Percentiles rank a stretch among this genome's conserved stretches.
Evolutionary conservation across 495 filamentous ascomycete species (phyloP).

Genomic region (Penicillium ucsense): DNA sequence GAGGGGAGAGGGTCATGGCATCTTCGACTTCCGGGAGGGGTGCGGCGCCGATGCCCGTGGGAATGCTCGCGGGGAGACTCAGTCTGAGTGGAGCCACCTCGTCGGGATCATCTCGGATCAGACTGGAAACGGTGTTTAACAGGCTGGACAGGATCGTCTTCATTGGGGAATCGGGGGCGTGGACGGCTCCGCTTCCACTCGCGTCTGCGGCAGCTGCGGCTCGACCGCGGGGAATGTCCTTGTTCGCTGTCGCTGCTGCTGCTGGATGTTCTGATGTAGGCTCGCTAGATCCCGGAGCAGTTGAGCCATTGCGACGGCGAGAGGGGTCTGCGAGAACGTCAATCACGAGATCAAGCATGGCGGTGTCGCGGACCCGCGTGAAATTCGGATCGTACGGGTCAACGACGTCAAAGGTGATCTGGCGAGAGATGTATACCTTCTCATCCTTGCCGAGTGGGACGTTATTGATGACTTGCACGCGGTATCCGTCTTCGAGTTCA

Average conservation of each 20-base stretch:
- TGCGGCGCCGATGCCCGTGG: constrained; percentile 66
- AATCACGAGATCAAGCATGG: constrained; percentile 62
- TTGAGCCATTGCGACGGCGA: constrained; percentile 31
- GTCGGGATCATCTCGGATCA: constrained; percentile 35
- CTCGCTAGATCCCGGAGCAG: constrained; percentile 23
- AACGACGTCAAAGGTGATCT: constrained; percentile 61
- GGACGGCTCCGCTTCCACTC: constrained; percentile 17
- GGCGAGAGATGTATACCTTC: constrained; percentile 70
- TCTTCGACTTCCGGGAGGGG: constrained; percentile 61
- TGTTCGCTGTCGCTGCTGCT: constrained; percentile 7
- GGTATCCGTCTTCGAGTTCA: constrained; percentile 38
- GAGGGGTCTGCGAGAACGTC: constrained; percentile 40
- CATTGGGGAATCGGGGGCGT: constrained; percentile 39
- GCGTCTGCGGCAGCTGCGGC: constrained; percentile 4
- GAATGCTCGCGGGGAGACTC: constrained; percentile 55
- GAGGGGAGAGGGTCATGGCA: constrained; percentile 33
- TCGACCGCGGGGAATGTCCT: constrained; percentile 10
- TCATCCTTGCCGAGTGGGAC: constrained; percentile 81
- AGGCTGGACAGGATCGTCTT: constrained; percentile 44
- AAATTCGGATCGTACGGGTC: constrained; percentile 74
- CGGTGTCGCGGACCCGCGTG: constrained; percentile 60
- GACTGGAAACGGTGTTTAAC: constrained; percentile 47
- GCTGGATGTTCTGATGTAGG: constrained; percentile 14
- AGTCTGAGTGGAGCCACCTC: constrained; percentile 26
- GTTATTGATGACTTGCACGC: constrained; percentile 70